These are phyloP conservation scores for Cyclanthera cordifolia DNA, from an alignment of 306 rosid species.

Conservation along the genomic window DNA sequence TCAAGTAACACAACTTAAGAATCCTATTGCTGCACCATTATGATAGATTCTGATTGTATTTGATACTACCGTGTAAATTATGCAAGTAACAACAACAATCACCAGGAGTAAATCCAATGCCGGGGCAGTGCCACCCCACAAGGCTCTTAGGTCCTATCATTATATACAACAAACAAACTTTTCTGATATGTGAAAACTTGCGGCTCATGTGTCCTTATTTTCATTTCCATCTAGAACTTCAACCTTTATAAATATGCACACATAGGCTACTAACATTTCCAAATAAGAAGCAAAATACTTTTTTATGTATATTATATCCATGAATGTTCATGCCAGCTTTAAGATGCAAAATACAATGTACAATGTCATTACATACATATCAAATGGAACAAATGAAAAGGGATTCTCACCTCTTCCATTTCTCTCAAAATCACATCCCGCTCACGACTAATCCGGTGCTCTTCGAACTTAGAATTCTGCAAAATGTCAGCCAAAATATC, in stretches of 20 bases:
- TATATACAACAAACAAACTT: background rate
- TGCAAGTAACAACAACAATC: background rate
- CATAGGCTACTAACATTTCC: background rate
- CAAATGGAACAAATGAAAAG: background rate
- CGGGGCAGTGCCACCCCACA: background rate
- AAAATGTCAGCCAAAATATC: slow-evolving; percentile 69
- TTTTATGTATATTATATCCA: too few species aligned
- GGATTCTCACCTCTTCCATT: slow-evolving; percentile 70
- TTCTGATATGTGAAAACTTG: background rate
- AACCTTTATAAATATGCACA: background rate
- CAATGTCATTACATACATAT: background rate
- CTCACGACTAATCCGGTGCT: slow-evolving; percentile 54
- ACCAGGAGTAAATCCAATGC: background rate
- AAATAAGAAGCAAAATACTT: background rate
- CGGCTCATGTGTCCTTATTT: background rate
- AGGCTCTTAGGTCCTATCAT: background rate
- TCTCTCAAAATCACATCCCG: slow-evolving; percentile 83
- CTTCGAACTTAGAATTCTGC: slow-evolving; percentile 77
- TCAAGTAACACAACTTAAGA: background rate
- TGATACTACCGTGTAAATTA: too few species aligned
- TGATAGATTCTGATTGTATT: background rate
- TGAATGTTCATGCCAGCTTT: too few species aligned
- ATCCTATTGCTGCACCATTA: background rate
- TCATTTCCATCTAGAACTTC: background rate
- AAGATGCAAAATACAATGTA: too few species aligned